Evolutionary conservation across 2,329 filamentous ascomycete species (phyloP).

Genomic region (Fonsecaea erecta): DNA sequence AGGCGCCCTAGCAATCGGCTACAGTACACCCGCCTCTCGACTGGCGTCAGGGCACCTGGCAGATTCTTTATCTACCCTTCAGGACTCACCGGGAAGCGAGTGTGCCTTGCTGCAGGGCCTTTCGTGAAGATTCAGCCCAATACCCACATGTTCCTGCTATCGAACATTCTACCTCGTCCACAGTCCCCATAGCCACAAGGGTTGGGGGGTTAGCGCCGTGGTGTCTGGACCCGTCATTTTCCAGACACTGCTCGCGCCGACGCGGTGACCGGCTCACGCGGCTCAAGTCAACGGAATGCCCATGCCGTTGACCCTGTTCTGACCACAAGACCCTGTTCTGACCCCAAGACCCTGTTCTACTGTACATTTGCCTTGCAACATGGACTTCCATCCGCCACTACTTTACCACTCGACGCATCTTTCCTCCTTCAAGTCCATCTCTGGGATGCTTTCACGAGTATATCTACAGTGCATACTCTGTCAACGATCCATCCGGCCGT

Average conservation of each 20-base stretch:
- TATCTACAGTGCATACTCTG: constrained; percentile 6
- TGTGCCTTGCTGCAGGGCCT: constrained; percentile 3
- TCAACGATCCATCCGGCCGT: constrained; percentile 1
- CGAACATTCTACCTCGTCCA: constrained; percentile 10
- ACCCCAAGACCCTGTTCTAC: no score
- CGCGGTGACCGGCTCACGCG: not conserved
- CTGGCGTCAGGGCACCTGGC: not conserved
- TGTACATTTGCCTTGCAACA: not conserved
- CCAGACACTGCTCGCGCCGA: not conserved
- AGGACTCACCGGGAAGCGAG: constrained; percentile 4
- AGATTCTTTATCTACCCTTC: not conserved
- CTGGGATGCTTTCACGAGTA: constrained; percentile 7
- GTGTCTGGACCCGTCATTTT: not conserved
- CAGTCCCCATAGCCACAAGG: constrained; percentile 9
- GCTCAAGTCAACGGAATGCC: constrained; percentile 6
- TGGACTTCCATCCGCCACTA: constrained; percentile 6
- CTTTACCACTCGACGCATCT: constrained; percentile 3
- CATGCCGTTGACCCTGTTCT: constrained; percentile 8
- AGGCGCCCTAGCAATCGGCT: constrained; percentile 9
- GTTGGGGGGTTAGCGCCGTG: constrained; percentile 3
- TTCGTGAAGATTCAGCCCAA: constrained; percentile 7
- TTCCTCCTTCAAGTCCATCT: constrained; percentile 10
- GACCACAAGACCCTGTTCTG: constrained; percentile 7
- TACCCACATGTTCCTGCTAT: constrained; percentile 9
- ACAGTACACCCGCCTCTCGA: constrained; percentile 8